Evolutionary conservation across 441 rosid genomes (phyloP).

Genomic region (Populus tomentosa): DNA sequence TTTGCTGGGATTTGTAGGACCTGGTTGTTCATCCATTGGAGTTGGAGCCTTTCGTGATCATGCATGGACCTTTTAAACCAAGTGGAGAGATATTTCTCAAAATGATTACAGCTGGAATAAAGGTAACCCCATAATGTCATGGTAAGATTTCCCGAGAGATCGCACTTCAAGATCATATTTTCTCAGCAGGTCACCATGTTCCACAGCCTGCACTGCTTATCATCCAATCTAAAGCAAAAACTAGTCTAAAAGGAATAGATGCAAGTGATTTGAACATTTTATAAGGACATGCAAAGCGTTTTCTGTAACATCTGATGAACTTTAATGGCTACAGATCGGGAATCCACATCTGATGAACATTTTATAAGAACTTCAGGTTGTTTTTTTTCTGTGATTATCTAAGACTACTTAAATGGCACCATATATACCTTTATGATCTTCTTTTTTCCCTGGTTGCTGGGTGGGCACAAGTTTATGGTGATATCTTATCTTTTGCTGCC

Average conservation of each 20-base stretch:
- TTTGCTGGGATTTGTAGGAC: constrained; percentile 10
- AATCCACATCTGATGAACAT: constrained; percentile 21
- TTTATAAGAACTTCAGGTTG: too few relatives aligned
- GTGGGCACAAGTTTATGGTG: constrained; percentile 52
- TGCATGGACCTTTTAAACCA: constrained; percentile 55
- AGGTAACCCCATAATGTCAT: not conserved
- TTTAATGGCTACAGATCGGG: constrained; percentile 30
- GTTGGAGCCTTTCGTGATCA: constrained; percentile 45
- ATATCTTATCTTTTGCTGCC: constrained; percentile 39
- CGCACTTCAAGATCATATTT: not conserved
- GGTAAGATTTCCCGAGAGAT: not conserved
- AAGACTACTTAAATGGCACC: not conserved
- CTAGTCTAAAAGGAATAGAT: constrained; percentile 46
- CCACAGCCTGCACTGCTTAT: constrained; percentile 47
- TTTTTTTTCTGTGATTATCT: constrained; percentile 9
- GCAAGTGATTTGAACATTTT: constrained; percentile 23
- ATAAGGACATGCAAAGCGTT: not conserved
- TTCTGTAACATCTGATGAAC: not conserved
- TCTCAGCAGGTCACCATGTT: constrained; percentile 46
- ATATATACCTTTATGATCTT: too few relatives aligned
- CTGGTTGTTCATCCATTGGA: constrained; percentile 31
- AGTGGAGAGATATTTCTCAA: constrained; percentile 23
- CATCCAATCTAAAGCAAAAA: constrained; percentile 23
- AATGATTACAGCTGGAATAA: constrained; percentile 38
- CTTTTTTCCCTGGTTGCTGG: constrained; percentile 40